Conservation (phyloP, 768 basidiomycete species). For the Atractiella rhizophila region DNA sequence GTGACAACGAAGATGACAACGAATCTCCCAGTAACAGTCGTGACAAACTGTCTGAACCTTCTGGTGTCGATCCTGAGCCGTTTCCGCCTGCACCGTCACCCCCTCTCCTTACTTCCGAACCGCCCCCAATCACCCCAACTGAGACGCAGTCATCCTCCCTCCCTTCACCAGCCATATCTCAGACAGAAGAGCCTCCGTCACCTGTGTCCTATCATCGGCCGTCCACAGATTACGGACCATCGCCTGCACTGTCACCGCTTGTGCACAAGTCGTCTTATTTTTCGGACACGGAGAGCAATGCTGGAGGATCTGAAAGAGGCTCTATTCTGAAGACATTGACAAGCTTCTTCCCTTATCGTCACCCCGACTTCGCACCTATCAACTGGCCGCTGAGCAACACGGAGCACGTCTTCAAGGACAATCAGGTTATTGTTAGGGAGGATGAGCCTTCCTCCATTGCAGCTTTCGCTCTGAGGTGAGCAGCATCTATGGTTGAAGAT, state of each 20-base stretch:
- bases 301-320: slow-evolving; percentile 34
- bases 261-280: too few species aligned
- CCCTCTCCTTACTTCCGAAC: slow-evolving; percentile 2
- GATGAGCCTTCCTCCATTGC: slow-evolving; percentile 97
- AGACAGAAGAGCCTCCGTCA: neutral
- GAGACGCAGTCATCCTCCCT: neutral
- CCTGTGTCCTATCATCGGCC: too few species aligned
- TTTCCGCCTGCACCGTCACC: too few species aligned
- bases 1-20: too few species aligned
- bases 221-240: too few species aligned
- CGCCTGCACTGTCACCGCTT: too few species aligned
- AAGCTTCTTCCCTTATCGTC: slow-evolving; percentile 43
- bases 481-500: too few species aligned
- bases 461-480: slow-evolving; percentile 69
- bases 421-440: slow-evolving; percentile 76
- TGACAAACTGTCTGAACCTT: too few species aligned
- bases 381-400: slow-evolving; percentile 27
- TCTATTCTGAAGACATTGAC: slow-evolving; percentile 63
- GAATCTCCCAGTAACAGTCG: too few species aligned
- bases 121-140: slow-evolving; percentile 5
- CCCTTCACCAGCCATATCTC: neutral
- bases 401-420: slow-evolving; percentile 84
- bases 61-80: too few species aligned
- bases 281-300: slow-evolving; percentile 23
- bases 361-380: slow-evolving; percentile 31